Conservation (phyloP, 1,284 basidiomycete genomes). For the Ceraceosorus bombacis region DNA sequence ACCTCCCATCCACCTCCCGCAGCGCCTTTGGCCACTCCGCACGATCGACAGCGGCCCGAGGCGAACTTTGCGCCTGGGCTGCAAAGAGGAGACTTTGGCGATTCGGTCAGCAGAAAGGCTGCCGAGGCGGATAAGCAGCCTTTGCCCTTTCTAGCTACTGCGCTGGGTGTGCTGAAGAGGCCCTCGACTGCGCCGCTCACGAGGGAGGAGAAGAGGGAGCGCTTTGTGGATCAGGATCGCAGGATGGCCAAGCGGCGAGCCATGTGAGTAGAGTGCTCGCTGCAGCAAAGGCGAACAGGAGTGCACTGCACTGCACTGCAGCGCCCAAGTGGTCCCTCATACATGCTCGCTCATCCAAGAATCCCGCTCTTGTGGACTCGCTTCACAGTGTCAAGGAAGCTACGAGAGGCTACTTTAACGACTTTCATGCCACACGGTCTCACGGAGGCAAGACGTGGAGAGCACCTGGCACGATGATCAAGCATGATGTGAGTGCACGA, state of each 20-base stretch:
- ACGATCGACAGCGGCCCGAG: too few relatives aligned
- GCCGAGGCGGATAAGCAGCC: constrained; percentile 29
- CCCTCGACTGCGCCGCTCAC: constrained; percentile 59
- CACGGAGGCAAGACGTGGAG: constrained; percentile 94
- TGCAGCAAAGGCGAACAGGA: not conserved
- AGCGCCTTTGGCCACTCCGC: too few relatives aligned
- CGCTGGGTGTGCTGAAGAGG: constrained; percentile 62
- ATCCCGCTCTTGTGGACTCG: not conserved
- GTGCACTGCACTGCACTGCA: not conserved
- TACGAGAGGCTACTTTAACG: constrained; percentile 80
- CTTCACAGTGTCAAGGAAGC: constrained; percentile 68
- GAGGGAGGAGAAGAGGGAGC: constrained; percentile 62
- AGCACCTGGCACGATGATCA: constrained; percentile 75
- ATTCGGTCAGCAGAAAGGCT: constrained; percentile 10
- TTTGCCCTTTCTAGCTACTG: constrained; percentile 60
- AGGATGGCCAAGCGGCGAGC: constrained; percentile 26
- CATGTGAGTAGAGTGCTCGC: constrained; percentile 49
- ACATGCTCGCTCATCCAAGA: not conserved
- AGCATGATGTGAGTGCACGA: constrained; percentile 21
- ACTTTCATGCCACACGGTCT: constrained; percentile 69
- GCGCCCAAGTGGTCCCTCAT: not conserved
- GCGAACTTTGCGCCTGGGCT: too few relatives aligned
- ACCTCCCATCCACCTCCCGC: too few relatives aligned
- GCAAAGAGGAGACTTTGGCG: not conserved
- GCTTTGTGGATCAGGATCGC: constrained; percentile 58